A percentile compares a stretch with the other conserved stretches of the same genome.
Evolutionary conservation across 306 rosid species (phyloP).

Genomic region (Notholithocarpus densiflorus): DNA sequence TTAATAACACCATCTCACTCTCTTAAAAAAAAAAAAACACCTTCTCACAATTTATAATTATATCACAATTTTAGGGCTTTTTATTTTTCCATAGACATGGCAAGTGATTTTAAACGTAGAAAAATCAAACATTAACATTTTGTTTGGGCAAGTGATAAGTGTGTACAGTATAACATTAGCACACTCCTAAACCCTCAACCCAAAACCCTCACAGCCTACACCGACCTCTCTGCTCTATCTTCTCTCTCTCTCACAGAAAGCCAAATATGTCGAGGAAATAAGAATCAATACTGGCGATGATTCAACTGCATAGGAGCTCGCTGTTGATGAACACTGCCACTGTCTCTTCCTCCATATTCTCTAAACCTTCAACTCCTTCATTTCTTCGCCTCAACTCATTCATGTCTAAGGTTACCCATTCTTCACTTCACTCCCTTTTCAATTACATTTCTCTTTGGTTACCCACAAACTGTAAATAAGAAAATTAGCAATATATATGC

Average conservation of each 20-base stretch:
- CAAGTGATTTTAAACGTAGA: no score
- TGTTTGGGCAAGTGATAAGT: no score
- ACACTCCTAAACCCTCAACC: not conserved
- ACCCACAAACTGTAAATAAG: no score
- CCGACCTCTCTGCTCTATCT: not conserved
- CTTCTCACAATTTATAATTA: no score
- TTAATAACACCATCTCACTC: no score
- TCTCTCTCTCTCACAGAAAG: not conserved
- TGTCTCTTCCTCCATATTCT: slow-evolving; percentile 29
- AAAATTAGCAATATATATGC: no score
- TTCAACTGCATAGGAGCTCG: slow-evolving; percentile 53
- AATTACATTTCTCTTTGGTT: not conserved
- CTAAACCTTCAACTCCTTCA: slow-evolving; percentile 30
- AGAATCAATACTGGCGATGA: slow-evolving; percentile 35
- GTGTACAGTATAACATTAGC: no score
- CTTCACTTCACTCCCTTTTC: not conserved
- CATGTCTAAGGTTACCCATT: slow-evolving; percentile 44
- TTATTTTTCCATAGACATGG: no score
- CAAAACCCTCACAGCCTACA: not conserved
- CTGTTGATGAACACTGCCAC: slow-evolving; percentile 30
- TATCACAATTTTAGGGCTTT: no score
- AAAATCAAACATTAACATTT: no score
- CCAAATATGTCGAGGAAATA: slow-evolving; percentile 18
- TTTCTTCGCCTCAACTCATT: slow-evolving; percentile 39
- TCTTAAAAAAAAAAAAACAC: no score